Base-by-base conservation (phyloP, 768 basidiomycete species). In the Brasilioporus rufonigricans region DNA sequence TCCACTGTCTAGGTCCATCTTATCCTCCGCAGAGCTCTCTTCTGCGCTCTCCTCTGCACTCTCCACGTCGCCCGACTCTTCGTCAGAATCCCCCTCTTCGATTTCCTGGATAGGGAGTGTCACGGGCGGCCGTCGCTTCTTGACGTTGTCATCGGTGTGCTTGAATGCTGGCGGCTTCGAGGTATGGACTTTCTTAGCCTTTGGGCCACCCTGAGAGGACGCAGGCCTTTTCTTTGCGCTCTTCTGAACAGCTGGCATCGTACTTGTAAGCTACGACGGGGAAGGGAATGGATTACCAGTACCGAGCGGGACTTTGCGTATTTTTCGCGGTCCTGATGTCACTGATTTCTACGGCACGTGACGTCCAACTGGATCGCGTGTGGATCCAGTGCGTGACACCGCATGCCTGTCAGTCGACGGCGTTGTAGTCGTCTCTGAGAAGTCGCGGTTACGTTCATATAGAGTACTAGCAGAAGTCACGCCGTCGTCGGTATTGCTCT, bases 41-140 rank as follows among this genome's bases (percentile, higher is more conserved):
- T 56, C 64, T 3, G 5, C 29, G 16, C 29, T 65, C 67, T 41
- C 70, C 66, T 13, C 63, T 61, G 24, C 74, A 31, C 71, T 73
- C 24, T 71, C 65, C 18, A 67, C 67, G 11, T 56, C 73, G 11
- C 53, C 71, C 21, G 70, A 77, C 32, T 74, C 72, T 5, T 70
- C 69, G 29, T 73, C 72, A 26, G 70, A 74, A 24, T 58, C 74
- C 4, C 61, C 70, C 33, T 77, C 78, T 8, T 71, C 65, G 10
- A 61, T 63, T 19, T 73, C 76, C 19, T 61, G 48, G 39, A 67
- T 50, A 2, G 71, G 65, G 29, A 59, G 70, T 36, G 86, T 87
- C 3, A 89, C 78, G 14, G 86, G 86, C 38, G 72, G 74, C 61
- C 80, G 82, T n/a, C 87, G 80, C 68, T 81, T 84, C 69, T 80